Conservation (phyloP, 371 early-diverging fungal species). For the Mortierella sp. region DNA sequence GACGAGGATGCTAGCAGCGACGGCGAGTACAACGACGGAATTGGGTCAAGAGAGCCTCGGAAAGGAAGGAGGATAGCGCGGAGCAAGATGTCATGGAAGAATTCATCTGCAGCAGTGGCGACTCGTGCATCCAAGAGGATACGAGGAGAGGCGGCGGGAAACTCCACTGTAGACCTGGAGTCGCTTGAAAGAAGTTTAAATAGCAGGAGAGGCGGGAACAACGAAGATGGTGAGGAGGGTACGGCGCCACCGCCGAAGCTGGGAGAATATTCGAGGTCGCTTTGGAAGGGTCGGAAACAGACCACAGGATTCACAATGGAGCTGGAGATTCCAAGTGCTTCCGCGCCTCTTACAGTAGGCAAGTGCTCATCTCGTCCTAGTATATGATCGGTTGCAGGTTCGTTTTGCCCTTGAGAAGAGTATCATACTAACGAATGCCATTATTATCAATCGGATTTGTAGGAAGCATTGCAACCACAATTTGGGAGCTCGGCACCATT, state of each 20-base stretch:
- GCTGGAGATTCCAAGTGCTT: slow-evolving; percentile 21
- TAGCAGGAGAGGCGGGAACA: slow-evolving; percentile 11
- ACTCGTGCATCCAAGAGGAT: slow-evolving; percentile 53
- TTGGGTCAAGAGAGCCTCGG: neutral
- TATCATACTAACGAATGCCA: neutral
- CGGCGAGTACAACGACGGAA: slow-evolving; percentile 1
- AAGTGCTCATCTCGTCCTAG: neutral
- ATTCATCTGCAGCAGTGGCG: neutral
- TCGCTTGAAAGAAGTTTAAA: slow-evolving; percentile 35
- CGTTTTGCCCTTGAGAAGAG: neutral
- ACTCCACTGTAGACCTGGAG: slow-evolving; percentile 32
- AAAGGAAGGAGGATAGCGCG: slow-evolving; percentile 9
- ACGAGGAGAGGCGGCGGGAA: slow-evolving; percentile 41
- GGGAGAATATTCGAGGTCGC: slow-evolving; percentile 28
- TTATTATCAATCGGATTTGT: neutral
- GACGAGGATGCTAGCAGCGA: slow-evolving; percentile 21
- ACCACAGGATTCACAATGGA: slow-evolving; percentile 35
- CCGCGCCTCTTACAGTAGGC: slow-evolving; percentile 44
- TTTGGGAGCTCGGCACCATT: slow-evolving; percentile 55
- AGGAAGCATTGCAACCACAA: slow-evolving; percentile 58
- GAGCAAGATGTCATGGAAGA: neutral
- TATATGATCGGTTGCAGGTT: neutral
- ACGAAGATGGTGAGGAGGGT: neutral
- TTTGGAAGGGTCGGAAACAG: slow-evolving; percentile 51
- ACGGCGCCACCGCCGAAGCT: slow-evolving; percentile 17